A percentile compares a stretch with the other conserved stretches of the same genome.
Conservation (phyloP, 306 rosid genomes). For the Chamaecrista fasciculata region DNA sequence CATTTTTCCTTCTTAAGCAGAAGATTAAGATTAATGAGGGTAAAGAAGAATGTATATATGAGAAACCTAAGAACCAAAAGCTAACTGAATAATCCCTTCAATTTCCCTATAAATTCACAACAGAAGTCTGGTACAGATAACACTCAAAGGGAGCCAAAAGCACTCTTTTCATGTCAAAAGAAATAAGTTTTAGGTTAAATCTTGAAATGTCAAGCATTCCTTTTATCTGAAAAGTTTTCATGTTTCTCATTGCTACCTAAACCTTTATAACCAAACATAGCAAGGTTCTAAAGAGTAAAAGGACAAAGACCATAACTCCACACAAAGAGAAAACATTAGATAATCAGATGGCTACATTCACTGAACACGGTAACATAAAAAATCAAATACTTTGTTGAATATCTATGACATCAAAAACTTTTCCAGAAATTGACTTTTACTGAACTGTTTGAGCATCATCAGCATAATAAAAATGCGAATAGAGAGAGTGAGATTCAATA, state of each 20-base stretch:
- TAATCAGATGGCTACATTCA: background rate
- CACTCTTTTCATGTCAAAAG: no score
- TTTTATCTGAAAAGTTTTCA: background rate
- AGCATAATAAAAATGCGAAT: background rate
- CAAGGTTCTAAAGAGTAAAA: background rate
- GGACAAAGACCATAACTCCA: constrained; percentile 11
- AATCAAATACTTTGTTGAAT: background rate
- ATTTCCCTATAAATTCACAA: background rate
- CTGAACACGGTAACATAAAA: background rate
- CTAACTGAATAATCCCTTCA: background rate
- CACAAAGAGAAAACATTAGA: background rate
- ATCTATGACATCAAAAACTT: background rate
- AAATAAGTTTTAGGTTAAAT: no score
- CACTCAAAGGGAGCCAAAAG: no score
- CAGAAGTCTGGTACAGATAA: no score
- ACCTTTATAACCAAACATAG: constrained; percentile 3
- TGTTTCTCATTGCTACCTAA: background rate
- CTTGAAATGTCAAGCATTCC: no score
- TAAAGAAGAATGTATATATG: background rate
- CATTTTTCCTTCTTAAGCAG: background rate
- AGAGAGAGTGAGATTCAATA: background rate
- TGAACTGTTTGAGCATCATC: background rate
- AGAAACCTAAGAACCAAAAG: background rate
- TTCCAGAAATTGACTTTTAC: constrained; percentile 1
- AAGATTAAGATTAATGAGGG: background rate